Conservation (phyloP, 768 basidiomycete species). For the Plicaturopsis crispa region DNA sequence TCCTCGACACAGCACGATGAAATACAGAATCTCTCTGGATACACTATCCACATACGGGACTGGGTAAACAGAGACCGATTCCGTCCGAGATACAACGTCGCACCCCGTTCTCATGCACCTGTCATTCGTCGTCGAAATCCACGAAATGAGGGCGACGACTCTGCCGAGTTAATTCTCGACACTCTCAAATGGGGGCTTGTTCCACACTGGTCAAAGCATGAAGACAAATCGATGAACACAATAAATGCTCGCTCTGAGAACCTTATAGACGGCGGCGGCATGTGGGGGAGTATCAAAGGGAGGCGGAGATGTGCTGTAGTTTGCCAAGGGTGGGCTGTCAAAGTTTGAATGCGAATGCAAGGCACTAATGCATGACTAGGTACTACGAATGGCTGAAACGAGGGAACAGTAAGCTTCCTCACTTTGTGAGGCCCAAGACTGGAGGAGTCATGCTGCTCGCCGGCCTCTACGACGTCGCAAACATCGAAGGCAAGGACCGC, state of each 20-base stretch:
- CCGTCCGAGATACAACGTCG: slow-evolving; percentile 71
- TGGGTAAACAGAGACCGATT: slow-evolving; percentile 59
- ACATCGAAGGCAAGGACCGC: slow-evolving; percentile 48
- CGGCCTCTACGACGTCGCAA: slow-evolving; percentile 73
- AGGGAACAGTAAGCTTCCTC: slow-evolving; percentile 70
- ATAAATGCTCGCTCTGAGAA: slow-evolving; percentile 89
- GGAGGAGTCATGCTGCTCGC: slow-evolving; percentile 74
- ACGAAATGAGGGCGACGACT: slow-evolving; percentile 6
- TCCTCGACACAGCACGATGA: slow-evolving; percentile 20
- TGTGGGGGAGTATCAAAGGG: slow-evolving; percentile 83
- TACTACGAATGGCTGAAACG: slow-evolving; percentile 96
- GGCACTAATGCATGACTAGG: slow-evolving; percentile 25
- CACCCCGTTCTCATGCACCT: slow-evolving; percentile 72
- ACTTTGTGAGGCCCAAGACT: slow-evolving; percentile 65
- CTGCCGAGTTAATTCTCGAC: slow-evolving; percentile 47
- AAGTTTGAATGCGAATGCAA: not conserved
- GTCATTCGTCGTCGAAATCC: slow-evolving; percentile 50
- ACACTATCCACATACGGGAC: slow-evolving; percentile 38
- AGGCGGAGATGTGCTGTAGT: slow-evolving; percentile 81
- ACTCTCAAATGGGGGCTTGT: slow-evolving; percentile 91
- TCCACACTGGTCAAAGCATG: slow-evolving; percentile 75
- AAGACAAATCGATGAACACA: slow-evolving; percentile 68
- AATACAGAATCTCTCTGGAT: slow-evolving; percentile 28
- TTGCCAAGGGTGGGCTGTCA: slow-evolving; percentile 58
- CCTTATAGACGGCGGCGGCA: slow-evolving; percentile 63